Conservation (phyloP, 2,329 filamentous ascomycete species). For the Aspergillus chevalieri region DNA sequence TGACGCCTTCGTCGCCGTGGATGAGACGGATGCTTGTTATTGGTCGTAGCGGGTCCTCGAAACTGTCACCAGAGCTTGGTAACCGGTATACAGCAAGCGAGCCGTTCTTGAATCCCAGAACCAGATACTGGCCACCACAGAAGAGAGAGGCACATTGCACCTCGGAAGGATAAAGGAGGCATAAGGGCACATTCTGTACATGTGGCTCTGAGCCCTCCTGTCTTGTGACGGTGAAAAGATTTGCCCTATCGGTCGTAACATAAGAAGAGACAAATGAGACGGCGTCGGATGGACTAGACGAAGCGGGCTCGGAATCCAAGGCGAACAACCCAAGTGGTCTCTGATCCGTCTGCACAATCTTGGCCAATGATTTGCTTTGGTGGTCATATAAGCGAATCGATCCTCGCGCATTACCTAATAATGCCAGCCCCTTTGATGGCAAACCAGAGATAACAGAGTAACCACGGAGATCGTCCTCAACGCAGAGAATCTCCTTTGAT, state of each 20-base stretch:
- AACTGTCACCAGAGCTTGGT: constrained; percentile 6
- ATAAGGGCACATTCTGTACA: constrained; percentile 17
- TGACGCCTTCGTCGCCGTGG: constrained; percentile 61
- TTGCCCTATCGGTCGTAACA: constrained; percentile 18
- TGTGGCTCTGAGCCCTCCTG: constrained; percentile 33
- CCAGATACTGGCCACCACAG: constrained; percentile 26
- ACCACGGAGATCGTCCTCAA: constrained; percentile 24
- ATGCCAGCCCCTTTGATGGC: constrained; percentile 24
- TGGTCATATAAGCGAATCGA: constrained; percentile 31
- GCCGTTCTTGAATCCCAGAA: constrained; percentile 54
- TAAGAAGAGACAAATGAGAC: constrained; percentile 25
- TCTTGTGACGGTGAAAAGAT: constrained; percentile 21
- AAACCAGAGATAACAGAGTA: constrained; percentile 26
- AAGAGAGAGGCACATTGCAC: constrained; percentile 47
- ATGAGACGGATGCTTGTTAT: constrained; percentile 21
- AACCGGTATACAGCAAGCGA: constrained; percentile 45
- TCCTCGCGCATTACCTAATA: constrained; percentile 30
- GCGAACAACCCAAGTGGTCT: constrained; percentile 25
- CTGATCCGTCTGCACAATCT: constrained; percentile 19
- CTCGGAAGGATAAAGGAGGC: constrained; percentile 41
- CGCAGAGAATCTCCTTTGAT: constrained; percentile 23
- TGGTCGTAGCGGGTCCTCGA: constrained; percentile 14
- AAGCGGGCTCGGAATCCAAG: constrained; percentile 13
- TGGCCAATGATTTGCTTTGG: constrained; percentile 18
- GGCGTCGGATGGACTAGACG: constrained; percentile 1